phyloP scores from a whole-genome alignment of 768 basidiomycete species.

The Saitozyma sp. region DNA sequence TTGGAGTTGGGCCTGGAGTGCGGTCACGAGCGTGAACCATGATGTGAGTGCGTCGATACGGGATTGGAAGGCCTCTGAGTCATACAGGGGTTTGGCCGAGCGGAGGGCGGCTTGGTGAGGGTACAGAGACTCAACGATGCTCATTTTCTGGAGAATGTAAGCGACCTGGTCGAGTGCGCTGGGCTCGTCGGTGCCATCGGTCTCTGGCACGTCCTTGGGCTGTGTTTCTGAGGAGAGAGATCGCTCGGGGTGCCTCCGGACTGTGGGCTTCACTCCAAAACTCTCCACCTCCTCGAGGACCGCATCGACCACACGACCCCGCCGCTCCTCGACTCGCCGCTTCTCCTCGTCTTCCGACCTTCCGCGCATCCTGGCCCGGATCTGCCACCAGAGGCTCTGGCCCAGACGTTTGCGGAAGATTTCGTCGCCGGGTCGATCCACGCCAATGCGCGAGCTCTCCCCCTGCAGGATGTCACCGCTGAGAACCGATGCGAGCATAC shows the following conservation, averaged over 20 bases:
- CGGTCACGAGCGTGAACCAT: conserved; percentile 83
- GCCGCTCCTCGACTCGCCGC: conserved; percentile 75
- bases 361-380: conserved; percentile 81
- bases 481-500: conserved; percentile 88
- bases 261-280: conserved; percentile 62
- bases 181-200: conserved; percentile 17
- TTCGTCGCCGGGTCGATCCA: conserved; percentile 67
- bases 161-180: conserved; percentile 49
- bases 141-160: conserved; percentile 68
- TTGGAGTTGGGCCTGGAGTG: conserved; percentile 77
- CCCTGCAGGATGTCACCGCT: conserved; percentile 91
- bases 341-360: conserved; percentile 79
- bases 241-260: neutral
- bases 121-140: conserved; percentile 81
- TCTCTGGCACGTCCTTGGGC: neutral
- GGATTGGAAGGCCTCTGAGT: conserved; percentile 67
- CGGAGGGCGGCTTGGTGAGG: conserved; percentile 78
- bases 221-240: no score
- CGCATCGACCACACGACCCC: conserved; percentile 74
- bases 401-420: conserved; percentile 48
- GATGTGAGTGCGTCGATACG: conserved; percentile 85
- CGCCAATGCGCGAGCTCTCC: conserved; percentile 89
- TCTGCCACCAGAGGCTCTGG: conserved; percentile 73
- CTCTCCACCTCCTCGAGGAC: conserved; percentile 78
- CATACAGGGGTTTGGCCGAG: conserved; percentile 71